phyloP scores from a whole-genome alignment of 768 basidiomycete species.

The Tulasnella sp. region DNA sequence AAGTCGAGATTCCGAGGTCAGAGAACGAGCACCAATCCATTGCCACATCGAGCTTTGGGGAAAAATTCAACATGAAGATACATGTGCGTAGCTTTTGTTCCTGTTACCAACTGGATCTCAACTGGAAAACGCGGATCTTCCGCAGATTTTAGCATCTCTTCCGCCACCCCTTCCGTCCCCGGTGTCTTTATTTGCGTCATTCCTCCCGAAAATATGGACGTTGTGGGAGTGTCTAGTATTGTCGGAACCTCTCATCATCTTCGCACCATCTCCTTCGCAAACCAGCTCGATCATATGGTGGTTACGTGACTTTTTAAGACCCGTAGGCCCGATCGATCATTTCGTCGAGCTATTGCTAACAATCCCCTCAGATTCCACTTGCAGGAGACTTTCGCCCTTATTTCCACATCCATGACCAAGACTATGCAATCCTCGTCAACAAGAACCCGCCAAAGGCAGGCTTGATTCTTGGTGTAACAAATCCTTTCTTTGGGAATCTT shows the following conservation, averaged over 20 bases:
- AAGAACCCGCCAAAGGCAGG: conserved; percentile 73
- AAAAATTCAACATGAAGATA: conserved; percentile 44
- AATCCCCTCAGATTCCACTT: conserved; percentile 56
- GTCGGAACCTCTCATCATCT: conserved; percentile 83
- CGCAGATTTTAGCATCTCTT: conserved; percentile 30
- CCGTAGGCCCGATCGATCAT: conserved; percentile 41
- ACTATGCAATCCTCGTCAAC: conserved; percentile 66
- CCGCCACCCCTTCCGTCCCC: conserved; percentile 28
- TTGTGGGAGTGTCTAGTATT: conserved; percentile 89
- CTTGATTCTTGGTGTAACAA: conserved; percentile 74
- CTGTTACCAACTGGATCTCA: background rate
- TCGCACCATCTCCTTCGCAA: conserved; percentile 65
- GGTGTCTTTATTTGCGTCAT: conserved; percentile 30
- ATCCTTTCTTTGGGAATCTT: conserved; percentile 73
- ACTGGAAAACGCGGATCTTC: background rate
- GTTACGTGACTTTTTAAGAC: conserved; percentile 78
- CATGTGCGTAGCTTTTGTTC: conserved; percentile 37
- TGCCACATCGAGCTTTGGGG: conserved; percentile 43
- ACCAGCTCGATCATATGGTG: conserved; percentile 90
- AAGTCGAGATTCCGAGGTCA: conserved; percentile 60
- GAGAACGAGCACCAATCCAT: conserved; percentile 67
- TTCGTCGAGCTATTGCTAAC: background rate
- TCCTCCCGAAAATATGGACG: conserved; percentile 37
- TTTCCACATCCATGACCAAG: conserved; percentile 93
- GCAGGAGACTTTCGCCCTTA: conserved; percentile 86